Conservation (phyloP, 768 basidiomycete genomes). For the Tylopilus sp. region DNA sequence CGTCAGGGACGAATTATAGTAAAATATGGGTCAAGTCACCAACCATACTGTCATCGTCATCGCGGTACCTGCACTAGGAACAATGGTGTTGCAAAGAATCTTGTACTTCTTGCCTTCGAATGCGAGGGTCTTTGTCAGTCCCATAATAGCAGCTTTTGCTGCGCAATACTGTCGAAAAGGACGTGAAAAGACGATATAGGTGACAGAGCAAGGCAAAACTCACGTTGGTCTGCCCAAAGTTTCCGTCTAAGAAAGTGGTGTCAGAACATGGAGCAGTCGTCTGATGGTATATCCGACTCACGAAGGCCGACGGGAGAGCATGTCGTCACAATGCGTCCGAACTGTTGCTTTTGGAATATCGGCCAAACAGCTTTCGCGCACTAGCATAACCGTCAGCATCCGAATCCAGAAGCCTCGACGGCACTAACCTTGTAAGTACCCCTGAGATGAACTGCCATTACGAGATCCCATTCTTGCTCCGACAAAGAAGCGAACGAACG, state of each 20-base stretch:
- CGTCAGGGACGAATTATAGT: not conserved
- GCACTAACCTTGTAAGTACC: slow-evolving; percentile 78
- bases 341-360: slow-evolving; percentile 93
- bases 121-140: slow-evolving; percentile 84
- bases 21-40: slow-evolving; percentile 22
- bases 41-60: slow-evolving; percentile 85
- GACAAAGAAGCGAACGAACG: slow-evolving; percentile 89
- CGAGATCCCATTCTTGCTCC: slow-evolving; percentile 92
- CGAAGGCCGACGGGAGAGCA: slow-evolving; percentile 90
- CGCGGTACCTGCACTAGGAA: slow-evolving; percentile 85
- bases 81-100: slow-evolving; percentile 86
- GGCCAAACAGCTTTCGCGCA: slow-evolving; percentile 96
- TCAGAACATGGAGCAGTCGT: not conserved
- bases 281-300: slow-evolving; percentile 37
- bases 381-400: slow-evolving; percentile 35
- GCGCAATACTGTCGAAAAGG: slow-evolving; percentile 64
- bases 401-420: not conserved
- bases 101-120: slow-evolving; percentile 91
- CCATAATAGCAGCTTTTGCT: slow-evolving; percentile 90
- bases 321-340: slow-evolving; percentile 94
- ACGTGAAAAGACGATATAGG: not conserved
- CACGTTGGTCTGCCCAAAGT: slow-evolving; percentile 92
- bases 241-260: slow-evolving; percentile 60
- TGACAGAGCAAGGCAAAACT: slow-evolving; percentile 12
- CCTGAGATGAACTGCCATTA: slow-evolving; percentile 83